Base-by-base conservation (phyloP, 768 basidiomycete genomes). In the Lentinus tigrinus region DNA sequence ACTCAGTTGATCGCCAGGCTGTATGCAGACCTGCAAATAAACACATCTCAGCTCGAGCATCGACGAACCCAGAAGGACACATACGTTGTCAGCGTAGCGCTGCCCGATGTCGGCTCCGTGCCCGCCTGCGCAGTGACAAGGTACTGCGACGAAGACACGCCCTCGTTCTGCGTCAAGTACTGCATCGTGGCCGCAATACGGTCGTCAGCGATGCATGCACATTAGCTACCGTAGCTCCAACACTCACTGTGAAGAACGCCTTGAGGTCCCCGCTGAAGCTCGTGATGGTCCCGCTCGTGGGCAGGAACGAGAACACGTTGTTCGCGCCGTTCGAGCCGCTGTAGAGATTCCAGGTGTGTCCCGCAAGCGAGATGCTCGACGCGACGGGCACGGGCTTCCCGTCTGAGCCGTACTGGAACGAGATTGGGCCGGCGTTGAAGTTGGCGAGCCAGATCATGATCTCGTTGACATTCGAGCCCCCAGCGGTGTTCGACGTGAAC, bases 381-480 rank as follows among this genome's bases (percentile, higher is more conserved):
- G 72, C 79, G 19, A 79, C 72, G 37, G 85, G 77, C 26, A 74
- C 64, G 1, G 85, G 75, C 4, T 75, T 67, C 4, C 85, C 85
- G 17, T 72, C 52, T 0, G 76, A 69, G 64, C 71, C 70, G 66
- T 85, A 87, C 0, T 61, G 19, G 19, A 73, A 69, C 14, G 83
- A 83, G 59, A 87, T 85, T 1, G 87, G 87, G 3, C 78, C 78
- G 3, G 85, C 79, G 61, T 81, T 80, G 73, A 69, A 77, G 64
- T 80, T 83, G 0, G 76, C 84, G 14, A 87, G 77, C 87, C 86
- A 87, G 58, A 88, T 70, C 86, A 88, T 88, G 63, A 87, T 76
- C 59, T 80, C 79, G 59, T 73, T 64, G 31, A 62, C 58, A 52
- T 77, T 77, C 38, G 75, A 69, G 31, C 85, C 85, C 1, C 79